phyloP scores from a whole-genome alignment of 805 yeast genomes.

The Lachancea fermentati region DNA sequence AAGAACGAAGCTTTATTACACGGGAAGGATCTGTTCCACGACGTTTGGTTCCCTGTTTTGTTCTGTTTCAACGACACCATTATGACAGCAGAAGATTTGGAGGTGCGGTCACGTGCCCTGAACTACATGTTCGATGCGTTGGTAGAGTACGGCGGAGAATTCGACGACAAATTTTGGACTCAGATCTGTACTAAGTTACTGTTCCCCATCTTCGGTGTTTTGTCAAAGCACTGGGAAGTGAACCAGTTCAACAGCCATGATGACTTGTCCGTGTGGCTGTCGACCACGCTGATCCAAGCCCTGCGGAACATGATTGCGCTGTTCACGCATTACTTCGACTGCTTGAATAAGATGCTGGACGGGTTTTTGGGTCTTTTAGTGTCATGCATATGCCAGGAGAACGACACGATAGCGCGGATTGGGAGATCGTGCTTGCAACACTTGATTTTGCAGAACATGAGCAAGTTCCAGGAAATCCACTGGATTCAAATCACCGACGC shows the following conservation, averaged over 20 bases:
- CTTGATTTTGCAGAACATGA: slow-evolving; percentile 68
- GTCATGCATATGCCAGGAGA: slow-evolving; percentile 92
- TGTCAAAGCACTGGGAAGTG: slow-evolving; percentile 70
- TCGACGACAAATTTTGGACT: slow-evolving; percentile 76
- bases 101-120: slow-evolving; percentile 85
- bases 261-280: slow-evolving; percentile 90
- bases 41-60: slow-evolving; percentile 82
- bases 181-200: slow-evolving; percentile 67
- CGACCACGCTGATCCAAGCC: slow-evolving; percentile 95
- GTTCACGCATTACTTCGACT: slow-evolving; percentile 75
- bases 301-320: slow-evolving; percentile 79
- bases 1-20: slow-evolving; percentile 22
- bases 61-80: slow-evolving; percentile 81
- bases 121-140: slow-evolving; percentile 76
- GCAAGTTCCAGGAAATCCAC: slow-evolving; percentile 55
- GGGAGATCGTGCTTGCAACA: slow-evolving; percentile 87
- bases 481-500: slow-evolving; percentile 70
- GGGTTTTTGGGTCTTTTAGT: slow-evolving; percentile 73
- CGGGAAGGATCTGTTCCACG: slow-evolving; percentile 42
- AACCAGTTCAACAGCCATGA: slow-evolving; percentile 66
- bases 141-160: slow-evolving; percentile 71
- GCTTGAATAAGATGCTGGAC: slow-evolving; percentile 66
- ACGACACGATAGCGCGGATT: slow-evolving; percentile 92
- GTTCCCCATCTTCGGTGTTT: slow-evolving; percentile 84
- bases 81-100: slow-evolving; percentile 90